phyloP scores from a whole-genome alignment of 225 moss, liverwort and hornwort genomes.

The Bryum argenteum region DNA sequence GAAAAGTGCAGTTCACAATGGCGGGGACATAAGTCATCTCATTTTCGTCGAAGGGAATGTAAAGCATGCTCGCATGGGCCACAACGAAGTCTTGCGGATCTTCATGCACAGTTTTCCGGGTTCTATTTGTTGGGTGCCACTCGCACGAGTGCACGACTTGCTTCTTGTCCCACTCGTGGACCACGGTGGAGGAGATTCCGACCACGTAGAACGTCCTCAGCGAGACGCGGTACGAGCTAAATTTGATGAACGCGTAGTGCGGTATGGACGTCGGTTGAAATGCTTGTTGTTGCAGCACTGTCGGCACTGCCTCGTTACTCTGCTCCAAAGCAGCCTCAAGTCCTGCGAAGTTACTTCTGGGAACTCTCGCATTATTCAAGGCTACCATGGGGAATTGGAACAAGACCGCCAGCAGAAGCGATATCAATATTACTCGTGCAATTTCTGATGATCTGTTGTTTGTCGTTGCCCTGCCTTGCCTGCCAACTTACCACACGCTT shows the following conservation, averaged over 20 bases:
- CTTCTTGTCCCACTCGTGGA: slow-evolving; percentile 32
- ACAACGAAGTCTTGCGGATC: background rate
- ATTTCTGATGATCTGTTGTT: slow-evolving; percentile 11
- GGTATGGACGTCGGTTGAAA: slow-evolving; percentile 51
- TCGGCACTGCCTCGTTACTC: background rate
- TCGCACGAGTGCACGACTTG: slow-evolving; percentile 51
- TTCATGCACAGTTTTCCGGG: slow-evolving; percentile 22
- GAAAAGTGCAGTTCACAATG: slow-evolving; percentile 55
- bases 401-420: slow-evolving; percentile 26
- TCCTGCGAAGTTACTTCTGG: background rate
- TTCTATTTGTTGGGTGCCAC: slow-evolving; percentile 38
- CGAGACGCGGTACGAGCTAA: slow-evolving; percentile 49
- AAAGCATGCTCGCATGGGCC: slow-evolving; percentile 49
- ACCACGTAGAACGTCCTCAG: slow-evolving; percentile 48
- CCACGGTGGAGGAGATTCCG: slow-evolving; percentile 39
- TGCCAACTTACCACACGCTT: slow-evolving; percentile 23
- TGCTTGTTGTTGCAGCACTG: slow-evolving; percentile 23
- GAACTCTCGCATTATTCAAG: background rate
- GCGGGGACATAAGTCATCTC: slow-evolving; percentile 50
- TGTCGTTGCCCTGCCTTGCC: slow-evolving; percentile 5
- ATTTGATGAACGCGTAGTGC: slow-evolving; percentile 51
- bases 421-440: slow-evolving; percentile 20
- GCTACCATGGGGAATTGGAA: slow-evolving; percentile 32
- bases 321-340: background rate
- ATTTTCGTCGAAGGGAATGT: slow-evolving; percentile 50